Evolutionary conservation across 1,139 yeast species (phyloP), one percentile per base, ranked within the genome.

Genomic region (Lodderomyces parapsilosis): DNA sequence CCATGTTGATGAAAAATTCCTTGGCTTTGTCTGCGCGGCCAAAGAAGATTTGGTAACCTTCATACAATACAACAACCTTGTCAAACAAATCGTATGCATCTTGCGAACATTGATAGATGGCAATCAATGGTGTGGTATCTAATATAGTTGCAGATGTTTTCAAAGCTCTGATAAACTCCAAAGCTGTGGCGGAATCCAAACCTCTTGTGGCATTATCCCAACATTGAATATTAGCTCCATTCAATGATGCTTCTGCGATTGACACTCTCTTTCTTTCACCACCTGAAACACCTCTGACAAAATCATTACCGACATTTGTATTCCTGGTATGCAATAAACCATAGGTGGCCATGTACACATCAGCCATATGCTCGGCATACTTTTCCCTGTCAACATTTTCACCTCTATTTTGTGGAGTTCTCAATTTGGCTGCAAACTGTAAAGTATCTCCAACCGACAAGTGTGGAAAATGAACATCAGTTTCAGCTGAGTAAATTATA

Each of bases 71-170:
- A 31, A 81, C 70, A 8, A 84, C 94, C 49, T 83, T 81, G 63
- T 87, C 91, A 57, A 88, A 88, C 47, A 82, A 64, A 45, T 63
- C 65, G 42, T 86, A 87, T 48, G 89, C 85, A 55, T 80, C 86
- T 64, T 87, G 90, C 15, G 91, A 82, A 54, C 93, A 87, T 66
- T 87, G 96, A 62, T 87, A 87, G 46, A 87, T 81, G 18, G 95
- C 88, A 48, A 88, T 84, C 40, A 86, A 66, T 2, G 89, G 80
- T 18, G 91, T 75, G 14, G 79, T 70, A 18, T 76, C 74, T 43
- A 79, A 65, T 41, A 85, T 64, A 30, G 76, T 68, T 2, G 94
- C 84, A 25, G 80, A 70, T 6, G 82, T 75, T 54, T 83, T 81
- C 54, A 87, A 66, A 19, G 91, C 83, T 54, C 80, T 74, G 44